Conservation (phyloP, 2,329 filamentous ascomycete genomes). For the Pseudocercospora musae region DNA sequence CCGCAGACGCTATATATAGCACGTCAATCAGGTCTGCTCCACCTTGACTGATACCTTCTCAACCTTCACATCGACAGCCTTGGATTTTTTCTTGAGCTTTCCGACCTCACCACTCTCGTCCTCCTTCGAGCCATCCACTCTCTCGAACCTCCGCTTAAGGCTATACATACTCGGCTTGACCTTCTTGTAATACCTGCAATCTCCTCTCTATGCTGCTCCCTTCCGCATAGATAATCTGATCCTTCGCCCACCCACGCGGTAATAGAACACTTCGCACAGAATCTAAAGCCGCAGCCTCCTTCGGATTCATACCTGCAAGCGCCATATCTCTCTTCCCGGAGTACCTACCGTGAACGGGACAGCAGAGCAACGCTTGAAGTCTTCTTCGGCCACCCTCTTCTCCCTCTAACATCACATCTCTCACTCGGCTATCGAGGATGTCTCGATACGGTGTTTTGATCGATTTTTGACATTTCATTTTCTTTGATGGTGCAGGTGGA, state of each 20-base stretch:
- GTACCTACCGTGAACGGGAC: not conserved
- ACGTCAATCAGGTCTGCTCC: not conserved
- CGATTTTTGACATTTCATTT: slow-evolving; percentile 13
- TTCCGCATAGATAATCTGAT: slow-evolving; percentile 4
- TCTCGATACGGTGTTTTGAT: not conserved
- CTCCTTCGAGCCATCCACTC: not conserved
- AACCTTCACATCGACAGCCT: not conserved
- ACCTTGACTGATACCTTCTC: not conserved
- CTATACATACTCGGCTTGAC: not conserved
- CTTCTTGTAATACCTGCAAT: not conserved
- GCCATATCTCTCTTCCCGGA: not conserved
- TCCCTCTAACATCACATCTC: slow-evolving; percentile 11
- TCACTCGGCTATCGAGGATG: slow-evolving; percentile 14
- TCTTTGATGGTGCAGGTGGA: not conserved
- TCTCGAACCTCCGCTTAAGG: not conserved
- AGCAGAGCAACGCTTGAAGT: slow-evolving; percentile 1
- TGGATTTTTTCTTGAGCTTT: not conserved
- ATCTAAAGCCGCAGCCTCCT: slow-evolving; percentile 17
- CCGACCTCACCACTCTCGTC: not conserved
- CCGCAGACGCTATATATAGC: not conserved
- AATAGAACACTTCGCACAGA: slow-evolving; percentile 15
- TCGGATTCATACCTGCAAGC: not conserved
- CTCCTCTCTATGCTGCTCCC: not conserved
- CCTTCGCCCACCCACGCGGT: slow-evolving; percentile 16
- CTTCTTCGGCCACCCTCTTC: too few relatives aligned